A percentile compares a stretch with the other conserved stretches of the same genome.
Evolutionary conservation across 2,329 filamentous ascomycete genomes (phyloP).

Genomic region (Corniculantispora saksenae): DNA sequence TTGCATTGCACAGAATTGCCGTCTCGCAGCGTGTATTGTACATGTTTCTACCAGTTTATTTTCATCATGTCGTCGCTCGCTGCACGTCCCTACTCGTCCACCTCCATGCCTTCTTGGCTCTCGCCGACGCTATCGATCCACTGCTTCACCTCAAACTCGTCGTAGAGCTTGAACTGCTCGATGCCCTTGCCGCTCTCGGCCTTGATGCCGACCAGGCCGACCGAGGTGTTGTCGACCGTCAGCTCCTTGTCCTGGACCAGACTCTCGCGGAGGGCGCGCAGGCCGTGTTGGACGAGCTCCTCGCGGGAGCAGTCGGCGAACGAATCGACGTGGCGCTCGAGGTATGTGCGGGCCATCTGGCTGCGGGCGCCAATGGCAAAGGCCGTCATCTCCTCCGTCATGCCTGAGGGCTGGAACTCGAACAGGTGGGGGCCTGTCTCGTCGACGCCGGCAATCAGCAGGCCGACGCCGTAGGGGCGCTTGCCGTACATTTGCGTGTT

Average conservation of each 20-base stretch:
- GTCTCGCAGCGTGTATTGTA: conserved; percentile 35
- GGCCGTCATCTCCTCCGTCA: conserved; percentile 96
- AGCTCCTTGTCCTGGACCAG: conserved; percentile 96
- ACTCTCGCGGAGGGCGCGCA: conserved; percentile 91
- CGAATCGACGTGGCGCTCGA: conserved; percentile 86
- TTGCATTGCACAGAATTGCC: conserved; percentile 24
- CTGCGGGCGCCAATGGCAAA: conserved; percentile 94
- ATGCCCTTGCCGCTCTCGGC: conserved; percentile 55
- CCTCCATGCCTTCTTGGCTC: conserved; percentile 42
- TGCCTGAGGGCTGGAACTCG: conserved; percentile 94
- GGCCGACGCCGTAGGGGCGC: conserved; percentile 91
- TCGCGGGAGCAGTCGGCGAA: conserved; percentile 78
- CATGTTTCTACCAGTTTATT: conserved; percentile 36
- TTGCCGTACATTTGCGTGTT: conserved; percentile 98
- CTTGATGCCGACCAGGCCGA: conserved; percentile 75
- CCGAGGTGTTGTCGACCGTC: conserved; percentile 93
- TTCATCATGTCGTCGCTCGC: conserved; percentile 22
- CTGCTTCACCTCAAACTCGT: conserved; percentile 81
- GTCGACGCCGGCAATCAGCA: conserved; percentile 91
- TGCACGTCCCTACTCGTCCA: conserved; percentile 35
- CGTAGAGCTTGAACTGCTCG: conserved; percentile 87
- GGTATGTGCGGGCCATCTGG: conserved; percentile 96
- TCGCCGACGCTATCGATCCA: conserved; percentile 78
- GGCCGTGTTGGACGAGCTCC: conserved; percentile 85
- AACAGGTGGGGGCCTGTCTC: conserved; percentile 93